Percentiles rank a stretch among this genome's conserved stretches.
Evolutionary conservation across 352 stramenopile genomes (phyloP).

Genomic region (Albugo laibachii): DNA sequence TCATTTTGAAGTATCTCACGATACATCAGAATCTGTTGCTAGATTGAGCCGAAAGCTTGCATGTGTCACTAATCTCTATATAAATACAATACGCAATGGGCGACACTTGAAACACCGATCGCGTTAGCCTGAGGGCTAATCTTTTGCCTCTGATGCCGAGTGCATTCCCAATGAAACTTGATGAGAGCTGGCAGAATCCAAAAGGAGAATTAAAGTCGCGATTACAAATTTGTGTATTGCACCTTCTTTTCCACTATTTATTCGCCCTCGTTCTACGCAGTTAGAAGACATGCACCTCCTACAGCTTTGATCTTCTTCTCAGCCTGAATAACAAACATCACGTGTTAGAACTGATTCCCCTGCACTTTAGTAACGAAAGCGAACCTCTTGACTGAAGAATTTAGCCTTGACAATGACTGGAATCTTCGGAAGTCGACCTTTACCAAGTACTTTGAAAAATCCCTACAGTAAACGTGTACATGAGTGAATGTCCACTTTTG

Average conservation of each 20-base stretch:
- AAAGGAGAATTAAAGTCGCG: neutral
- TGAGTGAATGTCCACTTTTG: neutral
- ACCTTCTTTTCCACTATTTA: too few relatives aligned
- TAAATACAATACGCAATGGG: neutral
- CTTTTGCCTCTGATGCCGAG: too few relatives aligned
- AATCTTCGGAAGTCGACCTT: constrained; percentile 91
- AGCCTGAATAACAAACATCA: constrained; percentile 21
- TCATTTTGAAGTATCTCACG: constrained; percentile 75
- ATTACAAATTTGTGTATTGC: too few relatives aligned
- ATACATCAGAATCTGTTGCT: constrained; percentile 46
- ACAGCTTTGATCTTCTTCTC: constrained; percentile 99
- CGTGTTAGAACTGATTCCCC: constrained; percentile 3
- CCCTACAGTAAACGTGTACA: constrained; percentile 22
- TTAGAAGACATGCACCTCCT: constrained; percentile 95
- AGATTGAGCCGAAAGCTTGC: constrained; percentile 4
- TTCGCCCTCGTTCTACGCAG: constrained; percentile 74
- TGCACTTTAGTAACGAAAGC: constrained; percentile 6
- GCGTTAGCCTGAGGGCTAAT: too few relatives aligned
- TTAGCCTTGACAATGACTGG: constrained; percentile 99
- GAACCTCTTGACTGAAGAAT: constrained; percentile 91
- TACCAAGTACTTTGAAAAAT: constrained; percentile 99
- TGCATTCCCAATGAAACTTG: too few relatives aligned
- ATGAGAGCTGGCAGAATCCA: neutral
- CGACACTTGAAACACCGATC: too few relatives aligned
- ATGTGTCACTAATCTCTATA: constrained; percentile 6